Evolutionary conservation across 169 alveolate genomes (phyloP).

Genomic region (Neospora caninum): DNA sequence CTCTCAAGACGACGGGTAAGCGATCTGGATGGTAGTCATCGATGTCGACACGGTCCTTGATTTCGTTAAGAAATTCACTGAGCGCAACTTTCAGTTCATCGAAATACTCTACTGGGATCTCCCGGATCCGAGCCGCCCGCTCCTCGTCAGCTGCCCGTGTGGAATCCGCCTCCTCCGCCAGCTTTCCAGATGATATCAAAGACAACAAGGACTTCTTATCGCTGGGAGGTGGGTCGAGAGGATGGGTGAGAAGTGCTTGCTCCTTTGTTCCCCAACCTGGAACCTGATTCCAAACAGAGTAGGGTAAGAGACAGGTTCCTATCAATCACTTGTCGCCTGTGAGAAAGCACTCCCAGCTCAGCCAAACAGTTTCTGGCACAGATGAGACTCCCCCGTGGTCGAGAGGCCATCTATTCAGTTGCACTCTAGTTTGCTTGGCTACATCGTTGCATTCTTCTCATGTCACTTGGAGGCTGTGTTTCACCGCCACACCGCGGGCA

Average conservation of each 20-base stretch:
- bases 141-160: slow-evolving; percentile 1
- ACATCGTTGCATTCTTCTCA: no score
- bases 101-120: slow-evolving; percentile 39
- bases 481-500: no score
- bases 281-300: background rate
- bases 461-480: no score
- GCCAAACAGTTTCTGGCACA: no score
- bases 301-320: no score
- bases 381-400: background rate
- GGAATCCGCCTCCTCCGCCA: background rate
- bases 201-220: background rate
- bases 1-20: slow-evolving; percentile 7
- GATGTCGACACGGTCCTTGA: slow-evolving; percentile 56
- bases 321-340: no score
- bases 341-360: no score
- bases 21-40: slow-evolving; percentile 61
- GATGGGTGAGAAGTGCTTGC: background rate
- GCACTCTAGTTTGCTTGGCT: no score
- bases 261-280: slow-evolving; percentile 25
- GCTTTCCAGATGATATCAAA: background rate
- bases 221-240: slow-evolving; percentile 11
- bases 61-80: slow-evolving; percentile 51
- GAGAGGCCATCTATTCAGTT: background rate
- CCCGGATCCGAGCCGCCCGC: background rate
- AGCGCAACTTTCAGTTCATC: slow-evolving; percentile 53